phyloP scores from a whole-genome alignment of 345 rosid genomes.

The Gossypium anomalum region DNA sequence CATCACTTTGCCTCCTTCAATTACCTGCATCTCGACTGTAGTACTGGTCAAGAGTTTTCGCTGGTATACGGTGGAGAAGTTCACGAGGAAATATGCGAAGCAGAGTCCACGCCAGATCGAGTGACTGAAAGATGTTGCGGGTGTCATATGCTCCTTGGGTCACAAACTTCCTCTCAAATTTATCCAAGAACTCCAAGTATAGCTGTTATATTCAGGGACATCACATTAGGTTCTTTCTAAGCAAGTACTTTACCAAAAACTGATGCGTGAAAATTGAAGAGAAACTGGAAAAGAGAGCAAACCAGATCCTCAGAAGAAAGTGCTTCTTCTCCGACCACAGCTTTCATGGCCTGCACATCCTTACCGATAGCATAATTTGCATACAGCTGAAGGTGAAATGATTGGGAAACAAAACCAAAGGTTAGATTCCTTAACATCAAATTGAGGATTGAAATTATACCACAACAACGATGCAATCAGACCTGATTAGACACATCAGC shows the following conservation, averaged over 20 bases:
- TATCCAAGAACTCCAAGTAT: constrained; percentile 86
- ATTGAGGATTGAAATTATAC: neutral
- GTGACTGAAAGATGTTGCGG: constrained; percentile 87
- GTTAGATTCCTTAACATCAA: neutral
- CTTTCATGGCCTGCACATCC: constrained; percentile 98
- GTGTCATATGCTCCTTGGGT: constrained; percentile 95
- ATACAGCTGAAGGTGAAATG: constrained; percentile 50
- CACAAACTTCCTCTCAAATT: constrained; percentile 92
- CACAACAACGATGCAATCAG: constrained; percentile 2
- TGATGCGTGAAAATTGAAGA: constrained; percentile 3
- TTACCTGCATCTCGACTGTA: constrained; percentile 72
- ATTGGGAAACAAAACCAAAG: neutral
- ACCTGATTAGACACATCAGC: constrained; percentile 97
- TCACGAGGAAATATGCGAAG: constrained; percentile 99
- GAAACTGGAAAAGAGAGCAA: constrained; percentile 18
- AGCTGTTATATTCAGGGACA: constrained; percentile 48
- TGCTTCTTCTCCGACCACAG: constrained; percentile 99
- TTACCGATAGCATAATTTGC: constrained; percentile 97
- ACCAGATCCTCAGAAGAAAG: constrained; percentile 98
- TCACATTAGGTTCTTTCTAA: constrained; percentile 13
- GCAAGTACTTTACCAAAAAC: neutral
- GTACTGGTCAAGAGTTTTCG: constrained; percentile 80
- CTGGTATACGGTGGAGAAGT: constrained; percentile 97
- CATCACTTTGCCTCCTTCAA: constrained; percentile 17
- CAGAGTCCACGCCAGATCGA: constrained; percentile 91